Evolutionary conservation across 2,329 filamentous ascomycete species (phyloP), one percentile per base, ranked within the genome.

Genomic region (Xylaria sp.): DNA sequence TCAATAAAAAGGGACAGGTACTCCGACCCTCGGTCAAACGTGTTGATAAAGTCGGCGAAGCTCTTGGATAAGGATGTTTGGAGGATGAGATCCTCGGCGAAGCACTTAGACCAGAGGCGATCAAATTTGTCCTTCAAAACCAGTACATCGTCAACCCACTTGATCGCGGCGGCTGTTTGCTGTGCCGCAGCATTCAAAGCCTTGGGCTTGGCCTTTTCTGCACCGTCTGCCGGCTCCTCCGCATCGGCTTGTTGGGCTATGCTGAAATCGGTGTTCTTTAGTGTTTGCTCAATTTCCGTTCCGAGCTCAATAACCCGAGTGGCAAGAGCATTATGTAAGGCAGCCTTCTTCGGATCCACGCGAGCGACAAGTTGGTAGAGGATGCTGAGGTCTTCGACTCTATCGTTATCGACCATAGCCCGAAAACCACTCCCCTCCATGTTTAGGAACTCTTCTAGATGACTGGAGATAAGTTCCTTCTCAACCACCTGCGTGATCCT

Each of bases 1-100:
- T 99, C 94, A 54, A 99, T 96, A 73, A 96, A 99, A 0, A 99
- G 81, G 0, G 94, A 99, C 5, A 97, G 88, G 68, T 91, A 96
- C 69, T 99, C 94, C 1, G 93, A 91, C 63, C 89, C 89, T 58
- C 92, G 86, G 13, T 78, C 72, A 68, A 96, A 97, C n/a, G 86
- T 75, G 70, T 97, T 97, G 78, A 99, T 96, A 65, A 97, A 96
- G 16, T 95, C 89, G 1, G 90, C 83, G 65, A 97, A 96, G 68
- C 92, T 96, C 67, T 88, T 88, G 1, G 91, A 92, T 21, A 97
- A 79, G 0, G 91, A 87, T 1, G 88, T 90, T 65, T 96, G 90
- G 16, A 99, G 78, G 7, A 86, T 79, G 38, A 91, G 81, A 66
- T 97, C 92, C 40, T 83, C 79, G 19, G 81, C 71, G 69, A 97